Evolutionary conservation across 257 asterid species (phyloP), one percentile per base, ranked within the genome.

Genomic region (Primulina huaijiensis): DNA sequence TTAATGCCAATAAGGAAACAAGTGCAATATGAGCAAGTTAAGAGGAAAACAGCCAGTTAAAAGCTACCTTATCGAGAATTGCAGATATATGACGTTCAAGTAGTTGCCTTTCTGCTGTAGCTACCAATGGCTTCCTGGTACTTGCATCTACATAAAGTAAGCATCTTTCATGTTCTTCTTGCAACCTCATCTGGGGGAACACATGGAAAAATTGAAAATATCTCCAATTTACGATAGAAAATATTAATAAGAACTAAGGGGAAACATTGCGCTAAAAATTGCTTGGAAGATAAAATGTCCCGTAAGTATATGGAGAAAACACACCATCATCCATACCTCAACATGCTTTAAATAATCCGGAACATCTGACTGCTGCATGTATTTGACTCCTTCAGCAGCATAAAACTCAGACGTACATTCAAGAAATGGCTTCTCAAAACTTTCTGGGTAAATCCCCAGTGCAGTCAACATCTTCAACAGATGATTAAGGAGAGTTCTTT

Each of bases 381-480:
- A 91, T 76, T 85, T 94, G 69, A 84, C 91, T 67, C 99, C 96
- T 83, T 94, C 97, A 38, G 99, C 84, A 69, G 96, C 98, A 83
- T 91, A 94, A 84, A 91, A 94, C 79, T 88, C 97, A 14, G 97
- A 88, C 37, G 99, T 94, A 38, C 88, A 78, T 81, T 91, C 93
- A 64, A 94, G 96, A 83, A 94, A 94, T 69, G 95, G 95, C 83
- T 91, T 91, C 87, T 94, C 99, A 73, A 94, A 94, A 84, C 95
- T 89, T 77, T 91, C 97, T n/a, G 82, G 71, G 76, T 94, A 94
- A 77, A 91, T 94, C 62, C 99, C 99, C 79, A 94, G 78, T 63
- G 97, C 95, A 74, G 97, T 86, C 83, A 94, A 88, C 99, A 91
- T 89, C 99, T 91, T 94, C 89, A 94, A 72, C 68, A 94, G 92